Evolutionary conservation across 805 yeast species (phyloP).

Genomic region (Saccharomycopsis fermentans): DNA sequence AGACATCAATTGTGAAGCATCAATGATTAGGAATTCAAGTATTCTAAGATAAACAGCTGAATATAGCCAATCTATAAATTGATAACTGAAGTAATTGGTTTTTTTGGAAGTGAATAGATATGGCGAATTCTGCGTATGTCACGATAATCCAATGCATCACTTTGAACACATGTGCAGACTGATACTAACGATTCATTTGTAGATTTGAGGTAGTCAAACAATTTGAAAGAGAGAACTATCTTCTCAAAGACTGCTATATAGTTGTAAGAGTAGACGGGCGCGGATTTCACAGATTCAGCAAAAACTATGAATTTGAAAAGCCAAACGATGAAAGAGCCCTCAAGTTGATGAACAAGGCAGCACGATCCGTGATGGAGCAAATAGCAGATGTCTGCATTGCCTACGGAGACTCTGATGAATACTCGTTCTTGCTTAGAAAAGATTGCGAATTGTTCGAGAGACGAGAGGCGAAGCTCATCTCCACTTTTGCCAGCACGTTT

Average conservation of each 20-base stretch:
- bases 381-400: conserved; percentile 72
- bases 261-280: conserved; percentile 87
- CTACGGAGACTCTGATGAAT: conserved; percentile 95
- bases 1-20: no score
- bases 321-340: conserved; percentile 83
- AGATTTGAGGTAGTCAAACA: conserved; percentile 70
- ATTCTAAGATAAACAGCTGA: no score
- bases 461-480: conserved; percentile 66
- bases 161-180: background rate
- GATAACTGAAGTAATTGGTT: no score
- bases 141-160: background rate
- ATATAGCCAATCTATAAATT: no score
- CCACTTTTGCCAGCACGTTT: conserved; percentile 74
- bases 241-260: conserved; percentile 73
- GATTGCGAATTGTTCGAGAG: conserved; percentile 68
- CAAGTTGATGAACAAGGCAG: conserved; percentile 72
- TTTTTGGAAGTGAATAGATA: background rate
- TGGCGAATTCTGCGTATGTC: conserved; percentile 14
- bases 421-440: conserved; percentile 63
- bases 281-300: conserved; percentile 82
- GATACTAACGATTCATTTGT: background rate
- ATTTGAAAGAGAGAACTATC: conserved; percentile 63
- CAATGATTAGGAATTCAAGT: no score
- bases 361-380: conserved; percentile 48
- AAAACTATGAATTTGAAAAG: conserved; percentile 62